These are phyloP conservation scores for Candolleomyces aberdarensis DNA, from an alignment of 768 basidiomycete genomes.

Conservation along the genomic window DNA sequence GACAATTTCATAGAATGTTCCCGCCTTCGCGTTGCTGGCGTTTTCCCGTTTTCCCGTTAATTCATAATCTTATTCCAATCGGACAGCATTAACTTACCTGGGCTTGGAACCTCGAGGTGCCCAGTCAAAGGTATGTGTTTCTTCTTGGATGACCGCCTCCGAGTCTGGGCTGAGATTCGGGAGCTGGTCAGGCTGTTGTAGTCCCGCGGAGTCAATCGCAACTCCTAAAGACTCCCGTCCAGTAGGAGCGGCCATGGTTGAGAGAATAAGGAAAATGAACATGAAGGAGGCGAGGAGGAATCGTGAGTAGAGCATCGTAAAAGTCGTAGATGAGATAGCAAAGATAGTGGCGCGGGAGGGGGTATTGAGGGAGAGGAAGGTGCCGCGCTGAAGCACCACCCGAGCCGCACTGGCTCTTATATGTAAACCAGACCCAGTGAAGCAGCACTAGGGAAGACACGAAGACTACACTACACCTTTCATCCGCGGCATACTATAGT, in stretches of 20 bases:
- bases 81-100: background rate
- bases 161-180: background rate
- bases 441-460: background rate
- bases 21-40: background rate
- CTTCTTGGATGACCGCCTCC: slow-evolving; percentile 5
- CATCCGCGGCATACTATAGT: slow-evolving; percentile 1
- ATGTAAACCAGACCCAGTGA: background rate
- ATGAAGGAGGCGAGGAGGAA: slow-evolving; percentile 5
- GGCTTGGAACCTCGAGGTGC: background rate
- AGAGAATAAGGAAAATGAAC: slow-evolving; percentile 1
- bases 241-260: slow-evolving; percentile 8
- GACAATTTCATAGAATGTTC: slow-evolving; percentile 6
- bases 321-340: background rate
- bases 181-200: background rate
- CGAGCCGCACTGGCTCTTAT: background rate
- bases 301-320: slow-evolving; percentile 9
- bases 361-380: background rate
- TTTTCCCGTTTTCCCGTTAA: too few relatives aligned
- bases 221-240: background rate
- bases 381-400: background rate
- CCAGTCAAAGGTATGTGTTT: slow-evolving; percentile 7
- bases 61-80: background rate
- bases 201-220: background rate
- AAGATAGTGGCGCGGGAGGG: background rate
- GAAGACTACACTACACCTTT: background rate